phyloP scores from a whole-genome alignment of 176 grass and related monocot genomes.

The Otatea glauca region DNA sequence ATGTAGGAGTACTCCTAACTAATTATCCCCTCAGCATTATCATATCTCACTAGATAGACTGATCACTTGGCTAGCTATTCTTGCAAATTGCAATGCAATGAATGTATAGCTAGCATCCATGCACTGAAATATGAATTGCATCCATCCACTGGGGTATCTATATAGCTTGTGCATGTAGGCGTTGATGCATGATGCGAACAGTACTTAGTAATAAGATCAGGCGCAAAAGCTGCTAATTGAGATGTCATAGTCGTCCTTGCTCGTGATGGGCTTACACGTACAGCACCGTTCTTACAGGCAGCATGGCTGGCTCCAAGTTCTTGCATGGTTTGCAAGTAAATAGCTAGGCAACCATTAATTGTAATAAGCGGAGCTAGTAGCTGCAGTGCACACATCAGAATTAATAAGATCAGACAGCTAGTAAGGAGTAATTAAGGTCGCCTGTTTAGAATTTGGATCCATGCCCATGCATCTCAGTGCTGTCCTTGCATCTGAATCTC shows the following conservation, averaged over 20 bases:
- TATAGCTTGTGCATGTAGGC: no score
- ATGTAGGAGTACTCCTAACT: no score
- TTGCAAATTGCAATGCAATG: no score
- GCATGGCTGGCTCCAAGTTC: not conserved
- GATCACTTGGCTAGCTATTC: no score
- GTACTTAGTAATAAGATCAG: no score
- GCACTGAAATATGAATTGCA: no score
- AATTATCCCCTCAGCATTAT: no score
- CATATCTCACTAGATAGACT: no score
- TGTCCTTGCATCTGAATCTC: not conserved
- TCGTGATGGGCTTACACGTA: not conserved
- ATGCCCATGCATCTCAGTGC: not conserved
- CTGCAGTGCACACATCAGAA: not conserved
- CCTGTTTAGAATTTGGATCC: not conserved
- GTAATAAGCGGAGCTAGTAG: not conserved
- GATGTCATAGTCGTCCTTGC: not conserved
- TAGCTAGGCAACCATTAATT: not conserved
- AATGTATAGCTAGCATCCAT: no score
- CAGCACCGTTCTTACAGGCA: not conserved
- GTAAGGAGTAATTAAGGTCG: not conserved
- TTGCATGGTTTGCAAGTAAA: not conserved
- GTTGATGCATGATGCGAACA: no score
- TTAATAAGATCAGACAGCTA: not conserved
- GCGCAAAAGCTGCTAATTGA: not conserved
- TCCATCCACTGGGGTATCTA: no score